Base-by-base conservation (phyloP, 1,284 basidiomycete species). In the Vanrija sp. region DNA sequence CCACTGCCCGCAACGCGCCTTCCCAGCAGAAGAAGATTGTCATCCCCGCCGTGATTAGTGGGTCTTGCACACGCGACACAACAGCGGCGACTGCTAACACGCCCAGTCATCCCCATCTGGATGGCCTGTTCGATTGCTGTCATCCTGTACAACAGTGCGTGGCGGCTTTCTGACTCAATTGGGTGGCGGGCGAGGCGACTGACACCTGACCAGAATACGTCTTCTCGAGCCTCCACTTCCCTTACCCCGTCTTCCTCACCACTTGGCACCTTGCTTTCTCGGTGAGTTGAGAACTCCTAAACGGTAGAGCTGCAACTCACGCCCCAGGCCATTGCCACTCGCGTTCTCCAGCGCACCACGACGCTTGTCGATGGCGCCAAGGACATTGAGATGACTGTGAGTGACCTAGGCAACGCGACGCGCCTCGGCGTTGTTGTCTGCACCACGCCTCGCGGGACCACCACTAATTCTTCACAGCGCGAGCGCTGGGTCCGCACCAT, bases 81-180 rank as follows among this genome's bases (percentile, higher is more conserved):
- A 12, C 34, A 12, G 12, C 34, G 12, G 12, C 12, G 7, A 34
- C 25, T 7, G 29, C 45, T 44, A 2, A 48, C 18, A 38, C 40
- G 7, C 25, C 0, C 55, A 77, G 75, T 77, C 62, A 75, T 77
- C 52, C 75, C 73, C 21, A 73, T 77, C 57, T 77, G 75, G 94
- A 98, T 98, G 73, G 79, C 85, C 15, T 87, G 96, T 67, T 89
- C 86, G 60, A 91, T 91, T 42, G 78, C 85, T 10, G 94, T 98
- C 71, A 98, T 98, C 78, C 86, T 97, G 55, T 97, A 97, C 85
- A 98, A 98, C 83, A 94, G 74, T 75, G 54, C 7, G 1, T 25
- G 19, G 38, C 9, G 4, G 19, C 21, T 23, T 23, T 5, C 21
- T 3, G 1, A 23, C 21, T 29, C 19, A 34, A 34, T 34, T 34